Conservation (phyloP, 495 filamentous ascomycete species). For the Neurospora africana region DNA sequence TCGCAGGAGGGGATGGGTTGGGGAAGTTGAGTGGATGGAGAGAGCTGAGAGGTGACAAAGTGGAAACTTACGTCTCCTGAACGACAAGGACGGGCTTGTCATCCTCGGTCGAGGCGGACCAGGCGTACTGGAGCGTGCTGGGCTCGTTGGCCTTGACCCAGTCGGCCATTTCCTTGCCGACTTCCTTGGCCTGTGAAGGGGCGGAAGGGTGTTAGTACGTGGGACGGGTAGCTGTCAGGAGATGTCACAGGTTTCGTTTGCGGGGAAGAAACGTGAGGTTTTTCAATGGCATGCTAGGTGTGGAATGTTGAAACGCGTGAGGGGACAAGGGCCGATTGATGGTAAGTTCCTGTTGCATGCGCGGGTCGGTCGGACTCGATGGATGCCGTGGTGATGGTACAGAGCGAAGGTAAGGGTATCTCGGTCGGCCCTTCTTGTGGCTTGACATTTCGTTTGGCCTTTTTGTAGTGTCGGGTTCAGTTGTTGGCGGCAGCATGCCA, state of each 20-base stretch:
- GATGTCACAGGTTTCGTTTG: neutral
- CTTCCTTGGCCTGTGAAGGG: slow-evolving; percentile 9
- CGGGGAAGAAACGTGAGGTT: neutral
- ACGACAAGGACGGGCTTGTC: slow-evolving; percentile 13
- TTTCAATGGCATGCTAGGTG: neutral
- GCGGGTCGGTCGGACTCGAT: too few relatives aligned
- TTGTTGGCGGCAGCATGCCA: too few relatives aligned
- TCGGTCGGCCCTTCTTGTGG: neutral
- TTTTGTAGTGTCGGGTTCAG: too few relatives aligned
- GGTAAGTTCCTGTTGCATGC: too few relatives aligned
- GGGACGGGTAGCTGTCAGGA: neutral
- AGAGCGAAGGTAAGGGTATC: neutral
- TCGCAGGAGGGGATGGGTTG: neutral
- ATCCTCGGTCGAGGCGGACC: slow-evolving; percentile 8
- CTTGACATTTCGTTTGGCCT: neutral
- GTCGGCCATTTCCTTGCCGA: slow-evolving; percentile 5
- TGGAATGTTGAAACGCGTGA: neutral
- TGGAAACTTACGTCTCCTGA: slow-evolving; percentile 13
- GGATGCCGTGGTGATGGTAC: neutral
- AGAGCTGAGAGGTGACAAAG: neutral
- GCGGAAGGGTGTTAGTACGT: neutral
- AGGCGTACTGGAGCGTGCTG: slow-evolving; percentile 16
- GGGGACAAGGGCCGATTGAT: neutral
- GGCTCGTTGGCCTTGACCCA: slow-evolving; percentile 17
- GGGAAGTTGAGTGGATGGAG: neutral